phyloP scores from a whole-genome alignment of 1,139 yeast species.

The Pichia sp. region DNA sequence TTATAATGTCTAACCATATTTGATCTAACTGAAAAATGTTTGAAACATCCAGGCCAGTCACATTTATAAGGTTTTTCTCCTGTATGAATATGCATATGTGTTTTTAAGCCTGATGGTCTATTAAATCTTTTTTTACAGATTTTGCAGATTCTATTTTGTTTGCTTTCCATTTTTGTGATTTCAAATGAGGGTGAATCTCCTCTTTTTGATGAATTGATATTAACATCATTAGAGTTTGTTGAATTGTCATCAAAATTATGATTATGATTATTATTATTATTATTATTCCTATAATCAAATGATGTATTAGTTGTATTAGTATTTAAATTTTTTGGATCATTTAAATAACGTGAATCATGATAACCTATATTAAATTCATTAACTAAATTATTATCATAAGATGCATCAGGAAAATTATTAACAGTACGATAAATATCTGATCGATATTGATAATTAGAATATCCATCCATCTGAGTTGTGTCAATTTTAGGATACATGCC shows the following conservation, averaged over 20 bases:
- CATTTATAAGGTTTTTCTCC: constrained; percentile 80
- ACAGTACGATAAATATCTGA: no score
- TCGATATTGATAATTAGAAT: no score
- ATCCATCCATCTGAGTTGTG: no score
- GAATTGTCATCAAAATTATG: background rate
- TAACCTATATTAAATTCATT: no score
- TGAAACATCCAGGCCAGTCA: constrained; percentile 59
- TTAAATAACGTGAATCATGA: no score
- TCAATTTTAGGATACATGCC: no score
- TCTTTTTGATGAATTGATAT: background rate
- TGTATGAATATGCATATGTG: constrained; percentile 79
- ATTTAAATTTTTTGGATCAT: no score
- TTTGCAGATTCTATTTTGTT: constrained; percentile 42
- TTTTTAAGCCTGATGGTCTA: constrained; percentile 73
- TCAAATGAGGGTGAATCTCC: constrained; percentile 3
- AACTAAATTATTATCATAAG: no score
- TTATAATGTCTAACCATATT: constrained; percentile 75
- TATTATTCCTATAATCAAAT: no score
- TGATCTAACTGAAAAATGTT: constrained; percentile 69
- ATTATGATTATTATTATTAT: background rate
- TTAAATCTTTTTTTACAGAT: constrained; percentile 74
- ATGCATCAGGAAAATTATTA: no score
- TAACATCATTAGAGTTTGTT: background rate
- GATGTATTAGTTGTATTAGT: no score
- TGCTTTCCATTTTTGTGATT: background rate